Evolutionary conservation across 148 eudicot species (phyloP).

Genomic region (Pharnaceum exiguum): DNA sequence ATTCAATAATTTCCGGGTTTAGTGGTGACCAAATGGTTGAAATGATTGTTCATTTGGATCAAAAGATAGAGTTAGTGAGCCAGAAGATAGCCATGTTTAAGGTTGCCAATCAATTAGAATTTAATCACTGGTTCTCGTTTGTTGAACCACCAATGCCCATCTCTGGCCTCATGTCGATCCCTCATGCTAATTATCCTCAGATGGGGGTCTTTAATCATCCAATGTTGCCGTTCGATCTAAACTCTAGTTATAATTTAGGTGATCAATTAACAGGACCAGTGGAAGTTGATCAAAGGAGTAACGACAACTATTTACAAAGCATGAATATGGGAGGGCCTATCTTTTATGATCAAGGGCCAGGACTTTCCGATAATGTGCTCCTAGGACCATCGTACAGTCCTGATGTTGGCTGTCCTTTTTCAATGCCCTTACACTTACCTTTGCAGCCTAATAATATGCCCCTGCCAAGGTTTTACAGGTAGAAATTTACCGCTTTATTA

Average conservation of each 20-base stretch:
- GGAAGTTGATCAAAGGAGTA: not conserved
- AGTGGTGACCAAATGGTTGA: slow-evolving; percentile 3
- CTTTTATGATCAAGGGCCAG: slow-evolving; percentile 9
- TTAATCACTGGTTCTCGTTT: not conserved
- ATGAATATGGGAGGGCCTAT: slow-evolving; percentile 13
- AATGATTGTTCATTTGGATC: slow-evolving; percentile 13
- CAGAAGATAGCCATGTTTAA: slow-evolving; percentile 11
- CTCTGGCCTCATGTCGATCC: slow-evolving; percentile 1
- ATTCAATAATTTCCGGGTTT: slow-evolving; percentile 1
- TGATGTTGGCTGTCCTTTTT: slow-evolving; percentile 6
- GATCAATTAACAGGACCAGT: not conserved
- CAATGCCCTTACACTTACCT: slow-evolving; percentile 5
- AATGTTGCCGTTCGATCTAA: not conserved
- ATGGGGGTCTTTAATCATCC: slow-evolving; percentile 2
- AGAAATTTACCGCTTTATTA: no score
- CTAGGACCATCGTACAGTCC: not conserved
- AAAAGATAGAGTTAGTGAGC: slow-evolving; percentile 15
- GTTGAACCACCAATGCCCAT: not conserved
- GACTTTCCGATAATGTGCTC: not conserved
- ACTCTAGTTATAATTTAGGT: not conserved
- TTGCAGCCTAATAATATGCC: not conserved
- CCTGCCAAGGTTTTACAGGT: not conserved
- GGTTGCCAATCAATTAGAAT: not conserved
- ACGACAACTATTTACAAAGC: not conserved
- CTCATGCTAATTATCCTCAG: not conserved